These are phyloP conservation scores for Kentomonas sorsogonicus DNA, from an alignment of 208 protist species.

Conservation along the genomic window DNA sequence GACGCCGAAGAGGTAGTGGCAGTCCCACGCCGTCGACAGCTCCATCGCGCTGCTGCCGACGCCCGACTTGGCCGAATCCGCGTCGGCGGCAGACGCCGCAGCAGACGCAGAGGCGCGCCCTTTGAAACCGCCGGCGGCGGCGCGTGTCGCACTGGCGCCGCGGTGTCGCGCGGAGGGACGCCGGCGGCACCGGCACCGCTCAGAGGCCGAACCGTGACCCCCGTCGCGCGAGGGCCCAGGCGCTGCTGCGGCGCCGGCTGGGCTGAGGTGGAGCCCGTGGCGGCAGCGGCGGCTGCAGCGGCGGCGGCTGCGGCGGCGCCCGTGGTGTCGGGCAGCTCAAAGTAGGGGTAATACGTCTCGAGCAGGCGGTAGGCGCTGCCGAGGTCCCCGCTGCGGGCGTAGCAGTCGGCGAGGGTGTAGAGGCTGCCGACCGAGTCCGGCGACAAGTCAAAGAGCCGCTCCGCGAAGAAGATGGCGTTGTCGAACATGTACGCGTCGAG, in stretches of 20 bases:
- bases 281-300: background rate
- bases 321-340: conserved; percentile 26
- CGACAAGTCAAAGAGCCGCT: conserved; percentile 69
- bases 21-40: conserved; percentile 51
- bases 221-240: too few relatives aligned
- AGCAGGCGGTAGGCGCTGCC: conserved; percentile 64
- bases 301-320: too few relatives aligned
- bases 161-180: background rate
- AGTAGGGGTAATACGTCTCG: conserved; percentile 53
- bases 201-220: too few relatives aligned
- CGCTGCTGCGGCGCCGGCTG: too few relatives aligned
- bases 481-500: conserved; percentile 51
- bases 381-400: conserved; percentile 41
- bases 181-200: background rate
- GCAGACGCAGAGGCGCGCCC: too few relatives aligned
- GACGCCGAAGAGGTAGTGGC: conserved; percentile 77
- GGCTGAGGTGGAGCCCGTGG: background rate
- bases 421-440: conserved; percentile 44
- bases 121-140: too few relatives aligned
- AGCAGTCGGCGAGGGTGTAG: conserved; percentile 67
- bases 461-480: conserved; percentile 88
- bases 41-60: conserved; percentile 26
- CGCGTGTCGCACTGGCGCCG: background rate
- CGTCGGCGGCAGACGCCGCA: too few relatives aligned
- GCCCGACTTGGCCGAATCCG: too few relatives aligned